Conservation (phyloP, 2,329 filamentous ascomycete genomes). For the Balansia obtecta region DNA sequence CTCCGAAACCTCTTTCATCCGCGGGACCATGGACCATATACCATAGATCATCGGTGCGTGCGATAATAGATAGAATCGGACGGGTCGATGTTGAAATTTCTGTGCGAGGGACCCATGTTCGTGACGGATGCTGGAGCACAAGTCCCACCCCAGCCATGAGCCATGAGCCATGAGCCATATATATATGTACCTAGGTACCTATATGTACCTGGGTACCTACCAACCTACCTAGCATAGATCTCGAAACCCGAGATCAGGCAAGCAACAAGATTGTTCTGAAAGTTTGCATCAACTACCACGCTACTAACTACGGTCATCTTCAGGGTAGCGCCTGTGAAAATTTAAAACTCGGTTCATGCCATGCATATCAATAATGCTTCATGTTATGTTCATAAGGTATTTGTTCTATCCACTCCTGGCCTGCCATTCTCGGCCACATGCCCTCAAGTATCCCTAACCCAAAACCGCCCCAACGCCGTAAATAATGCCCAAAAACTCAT, state of each 20-base stretch:
- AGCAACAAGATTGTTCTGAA: no score
- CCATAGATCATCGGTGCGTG: no score
- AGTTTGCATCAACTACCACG: no score
- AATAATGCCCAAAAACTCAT: not conserved
- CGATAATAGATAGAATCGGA: not conserved
- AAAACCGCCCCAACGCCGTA: not conserved
- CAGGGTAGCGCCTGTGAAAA: not conserved
- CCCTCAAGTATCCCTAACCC: not conserved
- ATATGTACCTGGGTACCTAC: no score
- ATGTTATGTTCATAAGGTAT: constrained; percentile 5
- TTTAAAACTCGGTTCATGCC: not conserved
- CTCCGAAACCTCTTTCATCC: not conserved
- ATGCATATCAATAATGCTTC: constrained; percentile 4
- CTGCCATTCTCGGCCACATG: not conserved
- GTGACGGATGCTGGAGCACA: no score
- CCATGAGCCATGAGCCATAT: no score
- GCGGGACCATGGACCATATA: not conserved
- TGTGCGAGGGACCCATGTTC: no score
- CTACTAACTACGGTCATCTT: no score
- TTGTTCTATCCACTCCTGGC: not conserved
- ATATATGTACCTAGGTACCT: no score
- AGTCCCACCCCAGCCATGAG: no score
- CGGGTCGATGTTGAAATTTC: not conserved
- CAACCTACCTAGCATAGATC: no score
- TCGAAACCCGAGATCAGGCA: no score